phyloP scores from a whole-genome alignment of 768 basidiomycete genomes.

The Phlegmacium glaucopus region DNA sequence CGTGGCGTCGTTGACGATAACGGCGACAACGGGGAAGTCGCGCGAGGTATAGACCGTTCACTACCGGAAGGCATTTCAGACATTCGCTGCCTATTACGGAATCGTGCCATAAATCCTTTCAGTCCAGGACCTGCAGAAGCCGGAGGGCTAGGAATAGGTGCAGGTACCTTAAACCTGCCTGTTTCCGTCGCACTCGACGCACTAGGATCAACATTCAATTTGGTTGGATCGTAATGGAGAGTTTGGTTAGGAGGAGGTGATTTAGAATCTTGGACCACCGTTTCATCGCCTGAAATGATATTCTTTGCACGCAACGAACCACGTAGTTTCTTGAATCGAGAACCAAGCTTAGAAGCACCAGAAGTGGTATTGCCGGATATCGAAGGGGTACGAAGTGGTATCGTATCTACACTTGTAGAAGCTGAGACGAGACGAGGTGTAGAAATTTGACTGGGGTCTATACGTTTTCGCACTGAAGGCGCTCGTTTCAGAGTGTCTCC shows the following conservation, averaged over 20 bases:
- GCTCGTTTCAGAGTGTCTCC: slow-evolving; percentile 35
- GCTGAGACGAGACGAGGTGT: slow-evolving; percentile 64
- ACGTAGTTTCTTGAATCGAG: slow-evolving; percentile 69
- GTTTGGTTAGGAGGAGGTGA: slow-evolving; percentile 35
- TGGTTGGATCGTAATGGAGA: slow-evolving; percentile 39
- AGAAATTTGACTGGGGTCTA: slow-evolving; percentile 63
- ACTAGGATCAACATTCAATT: slow-evolving; percentile 29
- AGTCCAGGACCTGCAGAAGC: slow-evolving; percentile 71
- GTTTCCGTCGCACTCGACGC: slow-evolving; percentile 48
- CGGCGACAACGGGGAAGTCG: slow-evolving; percentile 21
- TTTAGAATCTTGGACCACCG: slow-evolving; percentile 37
- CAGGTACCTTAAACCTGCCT: slow-evolving; percentile 50
- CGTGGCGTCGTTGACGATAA: slow-evolving; percentile 28
- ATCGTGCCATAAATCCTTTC: slow-evolving; percentile 79
- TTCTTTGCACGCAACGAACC: slow-evolving; percentile 60
- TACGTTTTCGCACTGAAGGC: slow-evolving; percentile 49
- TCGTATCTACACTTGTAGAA: slow-evolving; percentile 63
- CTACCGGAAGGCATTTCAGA: slow-evolving; percentile 28
- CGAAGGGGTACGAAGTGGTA: slow-evolving; percentile 56
- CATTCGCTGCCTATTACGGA: slow-evolving; percentile 50
- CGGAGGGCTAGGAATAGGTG: slow-evolving; percentile 57
- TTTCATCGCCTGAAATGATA: slow-evolving; percentile 44
- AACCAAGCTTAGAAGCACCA: slow-evolving; percentile 58
- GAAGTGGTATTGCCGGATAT: slow-evolving; percentile 40
- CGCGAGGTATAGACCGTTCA: slow-evolving; percentile 28